Evolutionary conservation across 2,329 filamentous ascomycete species (phyloP), one percentile per base, ranked within the genome.

Genomic region (Arthrobotrys pseudoclavata): DNA sequence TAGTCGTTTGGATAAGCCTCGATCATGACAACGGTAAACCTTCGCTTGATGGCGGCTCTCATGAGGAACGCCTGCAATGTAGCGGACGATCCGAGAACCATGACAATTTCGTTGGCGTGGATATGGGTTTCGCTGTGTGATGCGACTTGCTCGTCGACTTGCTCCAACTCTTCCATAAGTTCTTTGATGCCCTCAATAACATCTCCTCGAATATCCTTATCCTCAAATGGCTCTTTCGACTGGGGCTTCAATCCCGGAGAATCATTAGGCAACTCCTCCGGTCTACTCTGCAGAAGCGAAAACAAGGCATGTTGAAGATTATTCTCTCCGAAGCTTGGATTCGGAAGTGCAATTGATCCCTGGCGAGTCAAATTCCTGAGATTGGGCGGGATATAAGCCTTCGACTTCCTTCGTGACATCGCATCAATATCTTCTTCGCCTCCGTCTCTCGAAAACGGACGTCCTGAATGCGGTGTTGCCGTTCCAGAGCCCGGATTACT

Each of bases 141-240:
- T 1, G 95, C 92, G 81, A 99, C 96, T 84, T 97, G 94, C 82
- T 97, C 93, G 83, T 97, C 96, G 6, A 94, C 94, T 82, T 95
- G 92, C 80, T 92, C 91, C 70, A 99, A 90, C 85, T 99, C 96
- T 82, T 99, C 96, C 84, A 97, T 92, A 76, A 99, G 94, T 83
- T 99, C 96, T 81, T 93, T 91, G 81, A 99, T 97, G 48, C 94
- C 96, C 81, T 96, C 92, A 80, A 97, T 91, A 26, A 98, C 91
- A 84, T 98, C 96, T 13, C 93, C 93, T 77, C 94, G 92, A 74
- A 98, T 86, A 79, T 96, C 91, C 76, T 78, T 79, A 31, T 81
- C 79, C 15, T 79, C 79, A 42, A 78, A 72, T 12, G 48, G 42
- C n/a, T 61, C 57, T 50, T 29, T 70, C 9, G 10, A 34, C 45